phyloP scores from a whole-genome alignment of 768 basidiomycete species.

The Pulveroboletus ravenelii region DNA sequence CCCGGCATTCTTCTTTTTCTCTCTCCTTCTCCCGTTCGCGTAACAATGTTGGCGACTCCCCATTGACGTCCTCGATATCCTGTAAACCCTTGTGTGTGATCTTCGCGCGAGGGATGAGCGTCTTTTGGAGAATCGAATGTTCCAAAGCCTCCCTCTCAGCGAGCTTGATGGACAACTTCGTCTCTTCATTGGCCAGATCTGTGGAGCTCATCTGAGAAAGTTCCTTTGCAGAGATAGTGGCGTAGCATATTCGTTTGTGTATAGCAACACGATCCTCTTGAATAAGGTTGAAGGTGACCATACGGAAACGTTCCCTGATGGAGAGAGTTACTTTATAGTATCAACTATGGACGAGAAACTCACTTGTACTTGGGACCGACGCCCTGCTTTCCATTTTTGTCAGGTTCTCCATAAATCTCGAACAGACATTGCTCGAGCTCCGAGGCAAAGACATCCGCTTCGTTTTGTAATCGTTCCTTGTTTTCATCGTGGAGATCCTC shows the following conservation, averaged over 20 bases:
- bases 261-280: conserved; percentile 75
- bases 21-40: conserved; percentile 51
- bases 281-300: conserved; percentile 83
- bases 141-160: conserved; percentile 80
- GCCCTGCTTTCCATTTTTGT: conserved; percentile 58
- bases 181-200: conserved; percentile 85
- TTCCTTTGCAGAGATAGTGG: conserved; percentile 60
- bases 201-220: conserved; percentile 84
- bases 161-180: conserved; percentile 73
- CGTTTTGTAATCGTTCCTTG: conserved; percentile 48
- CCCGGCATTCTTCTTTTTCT: conserved; percentile 57
- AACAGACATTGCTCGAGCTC: conserved; percentile 76
- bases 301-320: conserved; percentile 82
- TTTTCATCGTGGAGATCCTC: conserved; percentile 61
- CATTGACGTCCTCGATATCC: conserved; percentile 79
- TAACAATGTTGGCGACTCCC: conserved; percentile 38
- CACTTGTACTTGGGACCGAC: conserved; percentile 83
- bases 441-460: conserved; percentile 58
- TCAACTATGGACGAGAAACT: conserved; percentile 21
- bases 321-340: conserved; percentile 6
- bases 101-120: conserved; percentile 63
- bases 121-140: conserved; percentile 78
- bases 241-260: conserved; percentile 71
- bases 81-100: conserved; percentile 92
- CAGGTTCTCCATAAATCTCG: conserved; percentile 71